Evolutionary conservation across 2,329 filamentous ascomycete genomes (phyloP), one percentile per base, ranked within the genome.

Genomic region (Zalaria obscura): DNA sequence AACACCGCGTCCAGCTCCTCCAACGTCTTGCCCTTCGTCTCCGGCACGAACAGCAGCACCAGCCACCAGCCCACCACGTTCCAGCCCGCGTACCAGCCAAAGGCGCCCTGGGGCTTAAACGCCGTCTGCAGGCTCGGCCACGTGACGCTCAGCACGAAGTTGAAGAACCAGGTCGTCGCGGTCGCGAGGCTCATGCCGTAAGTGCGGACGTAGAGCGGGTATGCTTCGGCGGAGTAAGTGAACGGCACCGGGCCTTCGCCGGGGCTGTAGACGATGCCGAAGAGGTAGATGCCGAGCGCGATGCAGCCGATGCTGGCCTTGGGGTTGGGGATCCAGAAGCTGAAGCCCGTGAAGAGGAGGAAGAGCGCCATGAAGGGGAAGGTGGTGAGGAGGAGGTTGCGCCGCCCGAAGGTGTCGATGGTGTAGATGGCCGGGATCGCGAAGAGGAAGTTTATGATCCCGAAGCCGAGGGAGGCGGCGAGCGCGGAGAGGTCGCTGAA

Each of bases 81-180:
- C 60, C 71, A 72, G 0, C 58, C 68, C 0, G 71, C 73, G 51
- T 76, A 76, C 64, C 70, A 76, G 5, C 65, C 65, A 47, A 76
- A 73, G 0, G 64, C 70, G 3, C 70, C 70, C 31, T 69, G 65
- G 0, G 60, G 57, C 1, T 59, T 67, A 44, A 73, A 71, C 0
- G 65, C 63, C 0, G 55, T 53, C 4, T 62, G 55, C 5, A 75
- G 52, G 0, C 63, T 62, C 0, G 68, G 69, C 67, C 68, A 75
- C 2, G 47, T 53, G 10, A 55, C 44, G 29, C 51, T 51, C 34
- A 56, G 47, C 44, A 55, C 50, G 46, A 55, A 55, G 42, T 54
- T 52, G 45, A 50, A 52, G 36, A 46, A 47, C 70, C 71, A 75
- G 11, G 67, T 71, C 3, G 67, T 72, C 0, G 70, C 69, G 0